Evolutionary conservation across 1,284 basidiomycete species (phyloP), one percentile per base, ranked within the genome.

Genomic region (Trametes versicolor): DNA sequence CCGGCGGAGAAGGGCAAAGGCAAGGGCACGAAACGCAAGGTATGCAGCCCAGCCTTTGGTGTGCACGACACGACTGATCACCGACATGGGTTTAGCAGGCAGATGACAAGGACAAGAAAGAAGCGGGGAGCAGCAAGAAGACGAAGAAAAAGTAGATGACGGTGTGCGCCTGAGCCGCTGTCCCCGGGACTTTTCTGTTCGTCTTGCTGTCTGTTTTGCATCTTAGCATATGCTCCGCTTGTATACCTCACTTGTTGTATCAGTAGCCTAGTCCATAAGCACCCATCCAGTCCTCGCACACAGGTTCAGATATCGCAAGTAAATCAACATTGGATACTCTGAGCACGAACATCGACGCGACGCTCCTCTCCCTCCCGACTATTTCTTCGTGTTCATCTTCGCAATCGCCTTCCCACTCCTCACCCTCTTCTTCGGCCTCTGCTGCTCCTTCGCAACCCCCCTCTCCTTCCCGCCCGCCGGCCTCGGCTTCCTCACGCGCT

Each of bases 1-100:
- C 70, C 51, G 9, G 72, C 72, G 29, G 72, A 69, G 49, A 73
- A 69, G 49, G 67, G 60, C n/a, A 81, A 81, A 63, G 76, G 70
- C 19, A 82, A 80, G 62, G 85, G 86, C 2, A 82, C 81, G 21
- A 95, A 95, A 74, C 87, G 92, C 43, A 94, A 92, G 82, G 89
- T 89, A 43, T n/a, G 80, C n/a, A n/a, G n/a, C n/a, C n/a, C n/a
- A n/a, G n/a, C n/a, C n/a, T n/a, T n/a, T n/a, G n/a, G n/a, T n/a
- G n/a, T n/a, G n/a, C n/a, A n/a, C n/a, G n/a, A n/a, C n/a, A n/a
- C n/a, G n/a, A n/a, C n/a, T n/a, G 48, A 12, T 29, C 13, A 43
- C 36, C 57, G 17, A 60, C 41, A 4, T 17, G 4, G 23, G 13
- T 25, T 48, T 32, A 10, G n/a, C 55, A 68, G 69, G 62, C 60